These are phyloP conservation scores for Arthrinium puccinioides DNA, from an alignment of 2,329 filamentous ascomycete species.

Conservation along the genomic window DNA sequence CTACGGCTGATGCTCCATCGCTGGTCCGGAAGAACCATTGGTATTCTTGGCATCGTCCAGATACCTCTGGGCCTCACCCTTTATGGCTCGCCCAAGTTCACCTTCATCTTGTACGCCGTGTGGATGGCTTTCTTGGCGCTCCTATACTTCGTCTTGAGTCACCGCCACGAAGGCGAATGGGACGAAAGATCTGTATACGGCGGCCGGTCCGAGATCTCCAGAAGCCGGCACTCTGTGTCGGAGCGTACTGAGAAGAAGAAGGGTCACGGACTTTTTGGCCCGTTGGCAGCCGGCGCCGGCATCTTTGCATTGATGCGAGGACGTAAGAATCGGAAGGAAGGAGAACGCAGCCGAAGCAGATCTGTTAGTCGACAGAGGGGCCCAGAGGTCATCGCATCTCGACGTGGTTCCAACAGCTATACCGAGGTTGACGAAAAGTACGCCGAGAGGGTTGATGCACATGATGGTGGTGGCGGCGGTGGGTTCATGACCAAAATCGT, in stretches of 20 bases:
- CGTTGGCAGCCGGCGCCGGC: constrained; percentile 45
- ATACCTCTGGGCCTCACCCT: constrained; percentile 83
- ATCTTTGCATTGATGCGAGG: constrained; percentile 37
- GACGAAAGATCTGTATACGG: constrained; percentile 47
- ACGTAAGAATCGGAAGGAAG: constrained; percentile 33
- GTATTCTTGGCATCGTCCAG: constrained; percentile 77
- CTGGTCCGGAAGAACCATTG: constrained; percentile 74
- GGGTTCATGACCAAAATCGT: constrained; percentile 56
- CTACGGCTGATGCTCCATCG: constrained; percentile 66
- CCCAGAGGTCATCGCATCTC: constrained; percentile 45
- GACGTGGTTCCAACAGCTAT: constrained; percentile 49
- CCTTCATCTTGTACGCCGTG: constrained; percentile 81
- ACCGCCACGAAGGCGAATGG: constrained; percentile 45
- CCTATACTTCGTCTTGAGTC: constrained; percentile 74
- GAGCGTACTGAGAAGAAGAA: constrained; percentile 31
- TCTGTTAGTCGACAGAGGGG: constrained; percentile 26
- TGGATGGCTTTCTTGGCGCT: constrained; percentile 68
- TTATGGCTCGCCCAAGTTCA: constrained; percentile 78
- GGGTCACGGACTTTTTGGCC: constrained; percentile 39
- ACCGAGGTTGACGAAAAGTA: constrained; percentile 62
- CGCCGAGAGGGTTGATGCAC: constrained; percentile 44
- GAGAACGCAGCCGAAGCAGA: constrained; percentile 27
- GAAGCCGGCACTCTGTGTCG: constrained; percentile 26
- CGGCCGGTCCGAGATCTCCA: constrained; percentile 42
- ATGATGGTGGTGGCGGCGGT: constrained; percentile 33